These are phyloP conservation scores for Solanum phureja DNA, from an alignment of 257 asterid species.

Conservation along the genomic window DNA sequence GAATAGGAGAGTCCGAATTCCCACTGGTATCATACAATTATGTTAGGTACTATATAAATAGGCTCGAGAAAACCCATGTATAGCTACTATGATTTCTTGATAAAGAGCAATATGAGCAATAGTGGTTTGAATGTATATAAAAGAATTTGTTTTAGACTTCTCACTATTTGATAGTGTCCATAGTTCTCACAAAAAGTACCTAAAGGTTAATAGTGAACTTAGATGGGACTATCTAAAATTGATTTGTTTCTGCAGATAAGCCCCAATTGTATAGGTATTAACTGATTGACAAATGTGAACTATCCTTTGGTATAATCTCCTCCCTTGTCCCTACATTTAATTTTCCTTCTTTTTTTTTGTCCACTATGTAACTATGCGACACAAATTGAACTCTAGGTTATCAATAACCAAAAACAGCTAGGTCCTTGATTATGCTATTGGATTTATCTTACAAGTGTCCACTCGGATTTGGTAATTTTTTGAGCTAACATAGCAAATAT, in stretches of 20 bases:
- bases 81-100: background rate
- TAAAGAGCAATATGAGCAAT: background rate
- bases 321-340: background rate
- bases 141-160: background rate
- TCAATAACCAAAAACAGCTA: background rate
- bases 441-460: background rate
- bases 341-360: background rate
- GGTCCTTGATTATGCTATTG: background rate
- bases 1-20: background rate
- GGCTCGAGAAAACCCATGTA: background rate
- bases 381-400: background rate
- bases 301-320: background rate
- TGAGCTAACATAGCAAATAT: background rate
- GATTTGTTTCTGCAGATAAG: background rate
- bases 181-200: background rate
- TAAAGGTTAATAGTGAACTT: background rate
- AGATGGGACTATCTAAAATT: background rate
- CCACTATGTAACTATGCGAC: background rate
- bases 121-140: background rate
- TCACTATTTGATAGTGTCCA: background rate
- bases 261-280: background rate
- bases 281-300: background rate
- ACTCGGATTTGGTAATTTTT: background rate
- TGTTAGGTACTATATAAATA: background rate
- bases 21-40: background rate